phyloP scores from a whole-genome alignment of 768 basidiomycete genomes.

The Lyophyllum decastes region DNA sequence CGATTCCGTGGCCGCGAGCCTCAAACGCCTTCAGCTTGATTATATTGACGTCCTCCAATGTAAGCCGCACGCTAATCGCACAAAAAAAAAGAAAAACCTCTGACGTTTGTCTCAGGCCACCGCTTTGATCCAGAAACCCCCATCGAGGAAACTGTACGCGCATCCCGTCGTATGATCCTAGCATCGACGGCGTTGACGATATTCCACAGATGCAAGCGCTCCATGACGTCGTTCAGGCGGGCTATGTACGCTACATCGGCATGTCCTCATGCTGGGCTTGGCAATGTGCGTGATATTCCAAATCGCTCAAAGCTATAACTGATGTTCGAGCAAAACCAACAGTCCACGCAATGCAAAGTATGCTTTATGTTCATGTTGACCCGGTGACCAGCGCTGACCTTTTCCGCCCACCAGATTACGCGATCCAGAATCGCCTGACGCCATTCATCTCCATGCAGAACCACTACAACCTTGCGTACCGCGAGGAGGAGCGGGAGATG shows the following conservation, averaged over 20 bases:
- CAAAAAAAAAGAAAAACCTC: too few relatives aligned
- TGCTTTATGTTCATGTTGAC: slow-evolving; percentile 2
- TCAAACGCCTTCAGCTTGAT: slow-evolving; percentile 71
- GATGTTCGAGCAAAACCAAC: neutral
- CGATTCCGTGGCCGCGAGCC: slow-evolving; percentile 58
- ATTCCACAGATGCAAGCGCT: slow-evolving; percentile 61
- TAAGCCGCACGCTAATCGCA: too few relatives aligned
- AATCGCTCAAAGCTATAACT: neutral
- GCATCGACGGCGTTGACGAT: neutral
- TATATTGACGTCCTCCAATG: slow-evolving; percentile 80
- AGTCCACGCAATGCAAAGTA: slow-evolving; percentile 63
- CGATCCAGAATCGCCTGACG: slow-evolving; percentile 55
- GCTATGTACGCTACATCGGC: slow-evolving; percentile 62
- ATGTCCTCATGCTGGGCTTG: slow-evolving; percentile 60
- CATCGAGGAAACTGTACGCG: slow-evolving; percentile 52
- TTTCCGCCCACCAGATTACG: slow-evolving; percentile 46
- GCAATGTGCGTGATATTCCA: slow-evolving; percentile 41
- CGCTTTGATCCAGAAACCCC: slow-evolving; percentile 60
- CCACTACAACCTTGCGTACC: slow-evolving; percentile 59
- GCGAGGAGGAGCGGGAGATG: slow-evolving; percentile 69
- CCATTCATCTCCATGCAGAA: slow-evolving; percentile 76
- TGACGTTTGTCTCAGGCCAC: too few relatives aligned
- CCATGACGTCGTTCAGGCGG: slow-evolving; percentile 65
- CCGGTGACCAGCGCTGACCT: neutral
- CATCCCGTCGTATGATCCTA: neutral